Percentiles rank a stretch among this genome's conserved stretches.
These are phyloP conservation scores for Acanthamoeba polyphaga DNA, from an alignment of 208 protist genomes.

Conservation along the genomic window DNA sequence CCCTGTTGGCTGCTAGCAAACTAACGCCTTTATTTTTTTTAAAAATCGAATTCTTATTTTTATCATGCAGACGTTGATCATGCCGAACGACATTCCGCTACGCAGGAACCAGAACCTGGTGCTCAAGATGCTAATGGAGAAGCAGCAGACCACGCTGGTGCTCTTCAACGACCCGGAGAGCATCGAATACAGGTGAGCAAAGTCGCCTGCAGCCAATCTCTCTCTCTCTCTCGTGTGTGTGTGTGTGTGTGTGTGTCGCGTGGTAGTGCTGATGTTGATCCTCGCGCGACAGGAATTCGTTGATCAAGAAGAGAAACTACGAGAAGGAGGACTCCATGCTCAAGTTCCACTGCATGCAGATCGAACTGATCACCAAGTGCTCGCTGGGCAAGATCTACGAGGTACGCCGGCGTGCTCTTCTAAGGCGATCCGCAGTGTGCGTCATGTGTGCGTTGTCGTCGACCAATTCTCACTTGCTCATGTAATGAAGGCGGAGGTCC, in stretches of 20 bases:
- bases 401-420: neutral
- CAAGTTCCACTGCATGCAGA: constrained; percentile 49
- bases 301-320: constrained; percentile 36
- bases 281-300: neutral
- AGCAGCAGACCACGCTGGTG: constrained; percentile 33
- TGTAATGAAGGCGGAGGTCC: neutral
- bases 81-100: constrained; percentile 22
- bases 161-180: constrained; percentile 72
- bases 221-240: too few relatives aligned
- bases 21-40: too few relatives aligned
- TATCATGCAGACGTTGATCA: constrained; percentile 30
- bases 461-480: neutral
- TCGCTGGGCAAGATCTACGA: constrained; percentile 58
- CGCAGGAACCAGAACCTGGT: constrained; percentile 70
- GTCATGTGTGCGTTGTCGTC: neutral
- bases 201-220: too few relatives aligned
- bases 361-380: constrained; percentile 69
- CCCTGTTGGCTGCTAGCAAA: too few relatives aligned
- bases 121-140: constrained; percentile 71
- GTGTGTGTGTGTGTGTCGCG: too few relatives aligned
- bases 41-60: too few relatives aligned
- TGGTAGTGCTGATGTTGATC: too few relatives aligned
- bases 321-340: constrained; percentile 4
- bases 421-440: too few relatives aligned
- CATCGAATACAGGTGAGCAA: constrained; percentile 8